These are phyloP conservation scores for Aspergillus mulundensis DNA, from an alignment of 495 filamentous ascomycete species.

Conservation along the genomic window DNA sequence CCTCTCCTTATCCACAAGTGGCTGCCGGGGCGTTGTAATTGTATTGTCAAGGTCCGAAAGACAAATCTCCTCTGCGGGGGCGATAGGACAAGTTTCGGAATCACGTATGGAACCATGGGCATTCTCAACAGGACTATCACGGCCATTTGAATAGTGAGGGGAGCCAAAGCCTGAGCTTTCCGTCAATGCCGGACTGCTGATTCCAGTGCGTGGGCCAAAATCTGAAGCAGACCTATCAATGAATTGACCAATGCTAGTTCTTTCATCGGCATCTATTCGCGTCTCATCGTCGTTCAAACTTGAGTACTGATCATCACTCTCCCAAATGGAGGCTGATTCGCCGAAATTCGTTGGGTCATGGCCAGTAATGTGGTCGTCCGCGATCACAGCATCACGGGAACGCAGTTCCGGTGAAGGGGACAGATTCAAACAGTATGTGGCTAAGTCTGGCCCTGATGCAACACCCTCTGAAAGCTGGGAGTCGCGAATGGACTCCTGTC, in stretches of 20 bases:
- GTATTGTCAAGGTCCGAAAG: not conserved
- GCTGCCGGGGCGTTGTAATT: not conserved
- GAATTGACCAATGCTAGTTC: slow-evolving; percentile 1
- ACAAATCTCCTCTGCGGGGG: not conserved
- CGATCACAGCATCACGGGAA: not conserved
- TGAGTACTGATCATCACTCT: not conserved
- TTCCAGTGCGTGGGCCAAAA: not conserved
- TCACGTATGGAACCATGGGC: not conserved
- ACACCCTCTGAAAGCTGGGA: not conserved
- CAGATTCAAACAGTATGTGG: slow-evolving; percentile 1
- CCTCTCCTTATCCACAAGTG: not conserved
- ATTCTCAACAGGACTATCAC: not conserved
- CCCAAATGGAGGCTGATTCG: not conserved
- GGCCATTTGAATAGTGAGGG: not conserved
- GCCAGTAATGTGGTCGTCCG: not conserved
- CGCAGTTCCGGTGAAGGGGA: not conserved
- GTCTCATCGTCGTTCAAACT: not conserved
- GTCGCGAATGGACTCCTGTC: not conserved
- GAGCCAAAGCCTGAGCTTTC: not conserved
- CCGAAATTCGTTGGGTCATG: not conserved
- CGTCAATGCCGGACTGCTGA: not conserved
- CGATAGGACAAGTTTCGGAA: not conserved
- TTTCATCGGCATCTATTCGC: not conserved
- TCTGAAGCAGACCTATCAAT: not conserved
- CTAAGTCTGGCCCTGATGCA: not conserved